Conservation (phyloP, 768 basidiomycete genomes). For the Clitopilus hobsonii region DNA sequence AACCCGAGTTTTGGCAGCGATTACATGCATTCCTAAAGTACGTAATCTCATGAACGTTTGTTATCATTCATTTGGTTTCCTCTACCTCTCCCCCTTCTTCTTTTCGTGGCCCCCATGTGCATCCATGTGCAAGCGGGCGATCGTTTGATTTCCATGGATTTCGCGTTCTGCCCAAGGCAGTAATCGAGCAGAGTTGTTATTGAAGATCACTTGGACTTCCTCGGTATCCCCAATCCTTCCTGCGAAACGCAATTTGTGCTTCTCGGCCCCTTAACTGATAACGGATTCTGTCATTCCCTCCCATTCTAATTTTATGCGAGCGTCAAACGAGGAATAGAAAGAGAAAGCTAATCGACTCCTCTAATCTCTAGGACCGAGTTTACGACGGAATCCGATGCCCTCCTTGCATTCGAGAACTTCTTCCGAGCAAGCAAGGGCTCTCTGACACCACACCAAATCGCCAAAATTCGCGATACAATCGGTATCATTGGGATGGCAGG, state of each 20-base stretch:
- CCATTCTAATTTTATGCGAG: not conserved
- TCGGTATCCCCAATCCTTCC: not conserved
- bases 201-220: not conserved
- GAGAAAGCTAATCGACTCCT: not conserved
- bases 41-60: constrained; percentile 13
- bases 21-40: constrained; percentile 63
- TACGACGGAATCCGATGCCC: constrained; percentile 54
- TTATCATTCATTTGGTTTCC: not conserved
- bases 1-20: constrained; percentile 77
- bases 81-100: not conserved
- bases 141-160: not conserved
- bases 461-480: constrained; percentile 85
- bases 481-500: constrained; percentile 90
- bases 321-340: not conserved
- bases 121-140: not conserved
- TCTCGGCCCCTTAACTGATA: not conserved
- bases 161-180: not conserved
- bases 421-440: constrained; percentile 75
- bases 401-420: constrained; percentile 81
- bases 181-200: not conserved
- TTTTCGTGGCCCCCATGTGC: not conserved
- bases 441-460: constrained; percentile 82
- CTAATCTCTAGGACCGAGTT: constrained; percentile 51
- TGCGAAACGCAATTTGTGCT: not conserved
- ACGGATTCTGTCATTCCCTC: not conserved